Evolutionary conservation across 2,329 filamentous ascomycete species (phyloP).

Genomic region (Fragosphaeria purpurea): DNA sequence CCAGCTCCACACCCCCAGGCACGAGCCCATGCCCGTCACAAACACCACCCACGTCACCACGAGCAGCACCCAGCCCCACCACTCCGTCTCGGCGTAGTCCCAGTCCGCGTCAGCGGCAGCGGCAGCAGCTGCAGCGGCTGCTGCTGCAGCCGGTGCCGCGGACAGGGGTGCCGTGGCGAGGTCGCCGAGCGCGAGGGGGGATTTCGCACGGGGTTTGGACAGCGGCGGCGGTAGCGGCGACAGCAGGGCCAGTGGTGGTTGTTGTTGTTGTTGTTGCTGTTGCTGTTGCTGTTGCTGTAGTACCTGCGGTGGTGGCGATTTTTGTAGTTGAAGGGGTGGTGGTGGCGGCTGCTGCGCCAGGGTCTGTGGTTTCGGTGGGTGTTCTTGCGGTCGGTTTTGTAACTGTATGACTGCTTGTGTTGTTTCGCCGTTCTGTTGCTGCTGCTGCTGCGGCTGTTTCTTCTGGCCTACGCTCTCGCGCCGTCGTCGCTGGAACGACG

Average conservation of each 20-base stretch:
- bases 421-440: background rate
- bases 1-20: constrained; percentile 93
- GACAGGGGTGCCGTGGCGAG: constrained; percentile 36
- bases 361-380: constrained; percentile 10
- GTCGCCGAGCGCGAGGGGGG: constrained; percentile 45
- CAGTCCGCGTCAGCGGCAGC: constrained; percentile 45
- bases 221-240: constrained; percentile 28
- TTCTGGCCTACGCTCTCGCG: background rate
- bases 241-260: constrained; percentile 15
- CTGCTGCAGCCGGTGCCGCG: constrained; percentile 22
- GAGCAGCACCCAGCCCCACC: constrained; percentile 95
- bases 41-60: constrained; percentile 91
- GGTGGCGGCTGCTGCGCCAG: constrained; percentile 11
- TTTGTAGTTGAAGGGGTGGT: background rate
- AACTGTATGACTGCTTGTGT: background rate
- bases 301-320: constrained; percentile 15
- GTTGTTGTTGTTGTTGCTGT: constrained; percentile 16
- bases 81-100: constrained; percentile 92
- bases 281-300: background rate
- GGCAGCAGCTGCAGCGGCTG: constrained; percentile 21
- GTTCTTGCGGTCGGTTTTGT: background rate
- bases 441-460: background rate
- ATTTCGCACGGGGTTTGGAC: constrained; percentile 36
- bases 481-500: constrained; percentile 54
- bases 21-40: constrained; percentile 92